Evolutionary conservation across 1,139 yeast genomes (phyloP).

Genomic region (Taphrina communis): DNA sequence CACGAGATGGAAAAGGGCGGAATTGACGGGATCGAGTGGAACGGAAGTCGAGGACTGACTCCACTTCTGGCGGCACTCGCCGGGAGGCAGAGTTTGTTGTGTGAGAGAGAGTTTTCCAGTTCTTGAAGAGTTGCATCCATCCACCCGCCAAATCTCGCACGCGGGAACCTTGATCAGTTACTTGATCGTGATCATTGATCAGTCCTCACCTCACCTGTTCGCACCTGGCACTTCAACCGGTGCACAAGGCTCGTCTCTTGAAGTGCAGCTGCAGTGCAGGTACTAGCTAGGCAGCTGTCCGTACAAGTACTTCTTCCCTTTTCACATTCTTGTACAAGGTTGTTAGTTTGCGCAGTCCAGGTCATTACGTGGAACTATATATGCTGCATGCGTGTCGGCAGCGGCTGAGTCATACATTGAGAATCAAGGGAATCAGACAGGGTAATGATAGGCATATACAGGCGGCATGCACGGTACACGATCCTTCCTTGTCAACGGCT

Average conservation of each 20-base stretch:
- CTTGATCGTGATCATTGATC: too few species aligned
- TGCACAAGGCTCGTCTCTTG: neutral
- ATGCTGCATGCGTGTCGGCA: neutral
- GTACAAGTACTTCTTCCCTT: too few species aligned
- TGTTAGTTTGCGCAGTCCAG: neutral
- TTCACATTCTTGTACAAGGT: too few species aligned
- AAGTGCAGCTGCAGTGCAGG: neutral
- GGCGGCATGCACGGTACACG: constrained; percentile 34
- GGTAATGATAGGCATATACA: neutral
- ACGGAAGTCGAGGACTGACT: too few species aligned
- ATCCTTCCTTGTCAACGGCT: constrained; percentile 16
- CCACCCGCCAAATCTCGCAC: too few species aligned
- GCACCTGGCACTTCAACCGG: neutral
- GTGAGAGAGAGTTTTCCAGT: too few species aligned
- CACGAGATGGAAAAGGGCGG: constrained; percentile 7
- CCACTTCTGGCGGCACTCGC: neutral
- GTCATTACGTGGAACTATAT: neutral
- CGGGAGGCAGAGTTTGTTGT: neutral
- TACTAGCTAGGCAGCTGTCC: neutral
- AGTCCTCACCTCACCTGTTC: neutral
- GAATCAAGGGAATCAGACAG: too few species aligned
- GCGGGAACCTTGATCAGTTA: too few species aligned
- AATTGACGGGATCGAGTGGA: neutral
- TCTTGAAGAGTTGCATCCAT: too few species aligned
- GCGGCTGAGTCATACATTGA: constrained; percentile 1